Conservation (phyloP, 2,329 filamentous ascomycete genomes). For the Catunica adiposa region DNA sequence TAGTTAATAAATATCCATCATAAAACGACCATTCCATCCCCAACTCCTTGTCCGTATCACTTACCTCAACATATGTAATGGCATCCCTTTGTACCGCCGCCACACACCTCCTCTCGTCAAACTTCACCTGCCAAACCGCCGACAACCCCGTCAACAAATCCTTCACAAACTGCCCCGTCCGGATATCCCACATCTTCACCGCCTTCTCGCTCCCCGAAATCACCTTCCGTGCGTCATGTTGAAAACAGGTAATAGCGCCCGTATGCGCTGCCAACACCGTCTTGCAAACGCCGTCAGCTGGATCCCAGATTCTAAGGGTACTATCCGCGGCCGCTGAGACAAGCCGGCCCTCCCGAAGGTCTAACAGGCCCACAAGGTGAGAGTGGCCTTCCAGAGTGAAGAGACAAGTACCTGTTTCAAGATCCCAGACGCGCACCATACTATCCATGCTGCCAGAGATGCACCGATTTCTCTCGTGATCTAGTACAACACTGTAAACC, state of each 20-base stretch:
- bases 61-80: slow-evolving; percentile 88
- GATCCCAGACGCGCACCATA: slow-evolving; percentile 91
- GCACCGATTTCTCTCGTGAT: slow-evolving; percentile 80
- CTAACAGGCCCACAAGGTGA: slow-evolving; percentile 78
- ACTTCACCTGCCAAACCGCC: slow-evolving; percentile 98
- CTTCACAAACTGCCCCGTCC: slow-evolving; percentile 78
- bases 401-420: slow-evolving; percentile 68
- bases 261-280: slow-evolving; percentile 85
- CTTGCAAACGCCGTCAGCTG: slow-evolving; percentile 78
- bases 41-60: slow-evolving; percentile 19
- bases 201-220: slow-evolving; percentile 92
- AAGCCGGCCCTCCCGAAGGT: slow-evolving; percentile 73
- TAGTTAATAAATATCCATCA: slow-evolving; percentile 20
- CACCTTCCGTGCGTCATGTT: slow-evolving; percentile 91
- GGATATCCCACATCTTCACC: slow-evolving; percentile 96
- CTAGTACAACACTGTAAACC: slow-evolving; percentile 92
- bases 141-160: slow-evolving; percentile 85
- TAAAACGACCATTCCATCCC: slow-evolving; percentile 7
- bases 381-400: slow-evolving; percentile 87
- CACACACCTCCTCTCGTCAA: slow-evolving; percentile 87
- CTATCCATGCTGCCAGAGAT: slow-evolving; percentile 99
- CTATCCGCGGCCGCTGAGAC: slow-evolving; percentile 93
- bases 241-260: slow-evolving; percentile 95
- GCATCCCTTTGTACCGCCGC: slow-evolving; percentile 87
- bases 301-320: slow-evolving; percentile 92